Evolutionary conservation across 2,329 filamentous ascomycete genomes (phyloP), one percentile per base, ranked within the genome.

Genomic region (Apiospora marii): DNA sequence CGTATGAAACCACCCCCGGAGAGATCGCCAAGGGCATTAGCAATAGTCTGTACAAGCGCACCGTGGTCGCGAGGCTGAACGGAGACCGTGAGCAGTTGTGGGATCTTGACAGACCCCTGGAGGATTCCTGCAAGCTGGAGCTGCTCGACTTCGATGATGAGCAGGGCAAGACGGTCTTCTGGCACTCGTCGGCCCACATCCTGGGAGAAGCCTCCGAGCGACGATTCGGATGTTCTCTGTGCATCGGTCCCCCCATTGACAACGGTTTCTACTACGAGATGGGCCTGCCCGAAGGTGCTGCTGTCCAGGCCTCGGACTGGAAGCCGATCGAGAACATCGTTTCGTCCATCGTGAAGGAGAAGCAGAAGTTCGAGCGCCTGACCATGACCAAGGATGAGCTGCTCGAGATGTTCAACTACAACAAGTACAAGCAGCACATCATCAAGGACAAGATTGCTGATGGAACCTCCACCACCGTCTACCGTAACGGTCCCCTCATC

Each of bases 201-300:
- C 90, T 99, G n/a, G 96, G 96, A 77, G 96, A 98, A 84, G 95
- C 95, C 73, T 93, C 93, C 69, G 96, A 99, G 84, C 90, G 93
- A 80, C 90, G 95, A 79, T 99, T 95, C 81, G 94, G 95, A 73
- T 98, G 96, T 84, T 92, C 94, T 78, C 90, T 98, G 67, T 98
- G 95, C 83, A 97, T 98, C 81, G 96, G 96, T 34, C 96, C 96
- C 46, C 96, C 94, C 13, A 95, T 96, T 64, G 91, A 95, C 70
- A 92, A 95, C 82, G 96, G 95, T 51, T 98, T 98, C 87, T 98
- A 98, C 88, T 98, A 98, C 84, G 94, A 98, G 84, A 98, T 98
- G 95, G 93, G 93, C 44, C 87, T 94, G 64, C 90, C 93, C 67
- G 92, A 92, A 51, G 91, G 92, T 71, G 86, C 84, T 80, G 91